Evolutionary conservation across 805 yeast genomes (phyloP).

Genomic region (Wickerhamomyces chaumierensis): DNA sequence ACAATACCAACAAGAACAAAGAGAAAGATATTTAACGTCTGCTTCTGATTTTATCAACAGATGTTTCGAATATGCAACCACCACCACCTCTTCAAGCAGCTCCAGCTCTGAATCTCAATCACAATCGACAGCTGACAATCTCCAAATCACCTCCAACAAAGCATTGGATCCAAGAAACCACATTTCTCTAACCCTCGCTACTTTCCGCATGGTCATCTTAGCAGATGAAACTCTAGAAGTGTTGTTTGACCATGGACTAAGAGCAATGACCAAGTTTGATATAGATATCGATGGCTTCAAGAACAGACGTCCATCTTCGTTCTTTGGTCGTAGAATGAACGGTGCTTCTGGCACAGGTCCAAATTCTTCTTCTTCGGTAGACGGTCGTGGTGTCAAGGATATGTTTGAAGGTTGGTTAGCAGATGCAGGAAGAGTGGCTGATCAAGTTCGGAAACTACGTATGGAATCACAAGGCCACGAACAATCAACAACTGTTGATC

Average conservation of each 20-base stretch:
- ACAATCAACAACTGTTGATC: too few relatives aligned
- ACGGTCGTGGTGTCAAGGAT: slow-evolving; percentile 55
- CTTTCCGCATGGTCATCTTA: slow-evolving; percentile 86
- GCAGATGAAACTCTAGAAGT: slow-evolving; percentile 92
- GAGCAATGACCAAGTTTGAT: slow-evolving; percentile 56
- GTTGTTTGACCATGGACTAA: slow-evolving; percentile 60
- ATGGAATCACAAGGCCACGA: slow-evolving; percentile 63
- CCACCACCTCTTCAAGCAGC: too few relatives aligned
- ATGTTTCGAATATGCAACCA: slow-evolving; percentile 75
- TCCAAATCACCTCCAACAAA: slow-evolving; percentile 45
- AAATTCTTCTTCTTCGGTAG: slow-evolving; percentile 34
- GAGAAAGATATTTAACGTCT: slow-evolving; percentile 75
- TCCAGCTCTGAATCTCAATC: slow-evolving; percentile 32
- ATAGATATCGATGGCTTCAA: too few relatives aligned
- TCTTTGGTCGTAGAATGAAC: too few relatives aligned
- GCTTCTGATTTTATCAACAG: slow-evolving; percentile 80
- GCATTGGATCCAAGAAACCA: slow-evolving; percentile 79
- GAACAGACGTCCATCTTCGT: too few relatives aligned
- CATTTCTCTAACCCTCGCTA: slow-evolving; percentile 63
- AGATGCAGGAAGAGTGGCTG: slow-evolving; percentile 88
- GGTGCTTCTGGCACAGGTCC: too few relatives aligned
- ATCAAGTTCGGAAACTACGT: slow-evolving; percentile 65
- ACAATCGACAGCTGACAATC: slow-evolving; percentile 16
- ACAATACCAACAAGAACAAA: slow-evolving; percentile 48
- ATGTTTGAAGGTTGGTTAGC: slow-evolving; percentile 87